Base-by-base conservation (phyloP, 192 early-diverging fungal genomes). In the Umbelopsis sp. region DNA sequence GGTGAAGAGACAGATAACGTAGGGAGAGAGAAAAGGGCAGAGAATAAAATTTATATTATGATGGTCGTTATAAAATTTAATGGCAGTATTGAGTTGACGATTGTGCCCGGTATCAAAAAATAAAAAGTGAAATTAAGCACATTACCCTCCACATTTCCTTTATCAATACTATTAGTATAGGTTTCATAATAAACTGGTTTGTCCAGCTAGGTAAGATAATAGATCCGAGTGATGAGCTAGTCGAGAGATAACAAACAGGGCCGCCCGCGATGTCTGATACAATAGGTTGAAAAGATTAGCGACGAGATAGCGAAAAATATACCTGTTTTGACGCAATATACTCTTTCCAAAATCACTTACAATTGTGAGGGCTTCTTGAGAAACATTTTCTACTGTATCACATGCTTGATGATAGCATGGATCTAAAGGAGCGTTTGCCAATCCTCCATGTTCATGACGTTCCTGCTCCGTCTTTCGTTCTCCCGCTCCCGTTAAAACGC, bases 371-470 rank as follows among this genome's bases (percentile, higher is more conserved):
- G 86, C 90, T 11, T 79, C 75, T 52, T 86, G 79, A 74, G 83
- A 88, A 26, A 91, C 77, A 72, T 91, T 89, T n/a, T 87, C 81
- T 5, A 89, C 32, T 0, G 82, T 85, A 72, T 91, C 90, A 75
- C 90, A 91, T 66, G 86, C 77, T 65, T 87, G 83, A 69, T 91
- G 90, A 65, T 91, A 90, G 77, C 90, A 91, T 22, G 88, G 82
- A 24, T 91, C 90, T 31, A 89, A 77, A 20, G 90, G 79, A 0
- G 86, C 86, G 52, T 87, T 83, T 0, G 90, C 88, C 71, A 89
- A 74, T 9, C 90, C 90, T 38, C 90, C 88, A 34, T 87, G 86
- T n/a, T 69, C 71, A 9, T 67, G 73, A 16, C 85, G 82, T 70
- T 90, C 80, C 12, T 80, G 78, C 38, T 77, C 82, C 0, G 85